Percentiles rank a stretch among this genome's conserved stretches.
Evolutionary conservation across 1,284 basidiomycete genomes (phyloP).

Genomic region (Leccinum pachyderme): DNA sequence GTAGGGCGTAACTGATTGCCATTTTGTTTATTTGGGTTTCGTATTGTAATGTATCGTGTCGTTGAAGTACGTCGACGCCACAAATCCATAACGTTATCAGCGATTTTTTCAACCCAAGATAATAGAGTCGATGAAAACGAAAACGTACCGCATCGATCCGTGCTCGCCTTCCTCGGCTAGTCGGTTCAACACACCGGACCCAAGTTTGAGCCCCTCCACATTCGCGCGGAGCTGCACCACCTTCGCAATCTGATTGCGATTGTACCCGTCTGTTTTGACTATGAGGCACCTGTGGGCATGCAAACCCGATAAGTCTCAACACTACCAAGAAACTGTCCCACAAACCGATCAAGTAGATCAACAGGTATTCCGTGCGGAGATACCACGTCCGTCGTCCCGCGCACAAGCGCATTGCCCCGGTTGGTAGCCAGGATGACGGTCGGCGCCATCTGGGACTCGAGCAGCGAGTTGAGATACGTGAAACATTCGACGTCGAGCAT

Average conservation of each 20-base stretch:
- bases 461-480: constrained; percentile 94
- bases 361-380: constrained; percentile 94
- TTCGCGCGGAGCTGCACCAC: constrained; percentile 86
- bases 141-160: constrained; percentile 75
- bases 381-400: constrained; percentile 90
- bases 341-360: constrained; percentile 86
- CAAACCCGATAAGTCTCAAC: background rate
- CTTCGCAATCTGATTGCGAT: constrained; percentile 81
- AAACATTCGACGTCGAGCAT: constrained; percentile 99
- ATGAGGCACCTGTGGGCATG: constrained; percentile 77
- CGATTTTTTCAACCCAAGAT: background rate
- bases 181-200: constrained; percentile 75
- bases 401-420: constrained; percentile 86
- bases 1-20: constrained; percentile 78
- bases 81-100: constrained; percentile 2
- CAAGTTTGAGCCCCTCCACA: constrained; percentile 83
- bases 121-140: background rate
- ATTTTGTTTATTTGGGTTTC: background rate
- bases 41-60: background rate
- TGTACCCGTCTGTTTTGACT: constrained; percentile 88
- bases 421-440: constrained; percentile 98
- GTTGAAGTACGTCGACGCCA: constrained; percentile 3
- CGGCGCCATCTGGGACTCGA: constrained; percentile 96
- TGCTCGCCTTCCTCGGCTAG: constrained; percentile 83
- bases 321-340: background rate